Evolutionary conservation across 169 alveolate species (phyloP), one percentile per base, ranked within the genome.

Genomic region (Cryptosporidium meleagridis): DNA sequence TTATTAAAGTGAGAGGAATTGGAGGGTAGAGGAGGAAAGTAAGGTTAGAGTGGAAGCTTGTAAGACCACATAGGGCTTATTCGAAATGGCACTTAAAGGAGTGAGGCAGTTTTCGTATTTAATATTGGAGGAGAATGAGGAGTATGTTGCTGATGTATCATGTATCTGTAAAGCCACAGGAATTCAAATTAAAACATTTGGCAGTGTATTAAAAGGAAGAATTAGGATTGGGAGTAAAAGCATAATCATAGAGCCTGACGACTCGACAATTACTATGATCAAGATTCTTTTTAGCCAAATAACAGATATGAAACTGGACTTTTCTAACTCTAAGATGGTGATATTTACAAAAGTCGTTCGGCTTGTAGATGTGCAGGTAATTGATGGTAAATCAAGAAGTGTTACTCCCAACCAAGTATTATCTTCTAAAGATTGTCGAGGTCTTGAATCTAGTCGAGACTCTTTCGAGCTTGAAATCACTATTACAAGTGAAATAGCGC

Each of bases 161-260:
- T 80, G 89, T 45, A 26, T 41, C 0, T 80, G 80, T 58, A 80
- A 31, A 26, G 29, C 67, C 51, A 45, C 18, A 16, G 41, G 35
- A 16, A 35, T 18, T 9, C 52, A 45, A 21, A 41, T 41, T 8
- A n/a, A 75, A 8, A 8, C 44, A 8, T 61, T 14, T 48, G 75
- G 75, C n/a, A 44, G 35, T n/a, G 10, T 4, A 8, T 80, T 80
- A 3, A 92, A 93, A 58, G 97, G 97, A 12, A 85, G 97, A 55
- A 58, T 95, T n/a, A 62, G 97, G 26, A 75, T 95, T 21, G 95
- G 97, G 48, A 93, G 96, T 7, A 95, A 92, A 70, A 92, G 96
- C n/a, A 71, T 95, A 21, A 92, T 94, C 7, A 93, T 95, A 41
- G 97, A 95, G 69, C 97, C 97, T 8, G 94, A 94, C 61, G 91